Evolutionary conservation across 2,329 filamentous ascomycete genomes (phyloP).

Genomic region (Arthroderma sp.): DNA sequence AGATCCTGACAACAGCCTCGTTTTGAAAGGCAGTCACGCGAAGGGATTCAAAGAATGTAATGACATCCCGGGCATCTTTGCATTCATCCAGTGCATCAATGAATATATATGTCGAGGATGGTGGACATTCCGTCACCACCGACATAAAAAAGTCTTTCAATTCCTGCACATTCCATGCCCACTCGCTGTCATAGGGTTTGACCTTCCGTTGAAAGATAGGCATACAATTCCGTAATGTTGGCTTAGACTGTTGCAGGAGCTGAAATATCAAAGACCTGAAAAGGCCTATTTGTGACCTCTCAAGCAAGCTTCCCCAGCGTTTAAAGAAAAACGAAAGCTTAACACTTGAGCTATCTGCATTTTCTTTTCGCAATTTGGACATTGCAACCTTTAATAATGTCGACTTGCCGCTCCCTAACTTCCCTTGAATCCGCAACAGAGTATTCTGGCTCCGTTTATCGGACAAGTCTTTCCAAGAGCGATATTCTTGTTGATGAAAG

Average conservation of each 20-base stretch:
- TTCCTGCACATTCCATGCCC: slow-evolving; percentile 1
- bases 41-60: slow-evolving; percentile 14
- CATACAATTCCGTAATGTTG: slow-evolving; percentile 15
- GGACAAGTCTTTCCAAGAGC: slow-evolving; percentile 27
- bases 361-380: not conserved
- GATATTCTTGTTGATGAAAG: slow-evolving; percentile 25
- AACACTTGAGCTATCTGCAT: slow-evolving; percentile 19
- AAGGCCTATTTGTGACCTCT: slow-evolving; percentile 20
- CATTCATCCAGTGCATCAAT: slow-evolving; percentile 40
- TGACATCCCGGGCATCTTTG: slow-evolving; percentile 16
- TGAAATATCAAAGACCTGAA: slow-evolving; percentile 22
- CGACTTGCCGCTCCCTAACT: not conserved
- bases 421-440: slow-evolving; percentile 26
- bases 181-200: not conserved
- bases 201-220: slow-evolving; percentile 13
- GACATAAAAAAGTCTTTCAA: slow-evolving; percentile 17
- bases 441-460: slow-evolving; percentile 18
- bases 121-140: slow-evolving; percentile 10
- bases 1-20: slow-evolving; percentile 16
- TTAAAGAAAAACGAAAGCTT: slow-evolving; percentile 29
- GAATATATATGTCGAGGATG: slow-evolving; percentile 14
- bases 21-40: not conserved
- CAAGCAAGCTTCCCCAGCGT: slow-evolving; percentile 17
- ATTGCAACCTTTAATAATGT: not conserved
- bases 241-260: slow-evolving; percentile 14